These are phyloP conservation scores for Xylariales sp. DNA, from an alignment of 2,329 filamentous ascomycete species.

Conservation along the genomic window DNA sequence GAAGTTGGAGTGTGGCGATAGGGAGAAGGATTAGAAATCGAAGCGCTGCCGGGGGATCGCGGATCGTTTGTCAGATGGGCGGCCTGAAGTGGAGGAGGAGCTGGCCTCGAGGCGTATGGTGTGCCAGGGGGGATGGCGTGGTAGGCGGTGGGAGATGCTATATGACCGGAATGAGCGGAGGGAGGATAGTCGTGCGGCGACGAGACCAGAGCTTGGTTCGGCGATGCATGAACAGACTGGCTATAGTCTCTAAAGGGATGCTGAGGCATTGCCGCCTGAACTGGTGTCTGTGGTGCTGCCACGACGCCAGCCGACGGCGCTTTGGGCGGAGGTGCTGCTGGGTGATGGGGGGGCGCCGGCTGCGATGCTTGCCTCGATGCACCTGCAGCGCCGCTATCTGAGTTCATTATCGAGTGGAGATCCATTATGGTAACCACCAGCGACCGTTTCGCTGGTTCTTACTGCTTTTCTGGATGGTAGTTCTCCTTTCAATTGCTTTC, in stretches of 20 bases:
- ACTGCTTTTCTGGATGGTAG: too few relatives aligned
- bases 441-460: not conserved
- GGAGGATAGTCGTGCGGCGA: slow-evolving; percentile 41
- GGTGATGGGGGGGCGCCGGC: too few relatives aligned
- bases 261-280: slow-evolving; percentile 33
- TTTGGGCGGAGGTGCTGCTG: slow-evolving; percentile 14
- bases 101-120: slow-evolving; percentile 31
- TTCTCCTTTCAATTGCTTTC: too few relatives aligned
- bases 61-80: slow-evolving; percentile 38
- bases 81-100: slow-evolving; percentile 38
- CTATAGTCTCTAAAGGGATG: slow-evolving; percentile 49
- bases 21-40: slow-evolving; percentile 40
- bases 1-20: slow-evolving; percentile 47
- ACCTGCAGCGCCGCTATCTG: slow-evolving; percentile 34
- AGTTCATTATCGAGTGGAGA: slow-evolving; percentile 51
- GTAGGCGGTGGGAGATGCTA: slow-evolving; percentile 26
- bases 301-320: slow-evolving; percentile 19
- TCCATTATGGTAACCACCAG: slow-evolving; percentile 35
- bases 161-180: slow-evolving; percentile 22
- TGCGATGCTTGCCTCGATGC: slow-evolving; percentile 19
- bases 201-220: slow-evolving; percentile 17
- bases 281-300: slow-evolving; percentile 28
- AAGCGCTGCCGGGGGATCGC: slow-evolving; percentile 44
- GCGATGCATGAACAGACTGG: slow-evolving; percentile 44
- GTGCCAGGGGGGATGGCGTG: slow-evolving; percentile 31